Conservation (phyloP, 2,329 filamentous ascomycete genomes). For the Verticillium nonalfalfae region DNA sequence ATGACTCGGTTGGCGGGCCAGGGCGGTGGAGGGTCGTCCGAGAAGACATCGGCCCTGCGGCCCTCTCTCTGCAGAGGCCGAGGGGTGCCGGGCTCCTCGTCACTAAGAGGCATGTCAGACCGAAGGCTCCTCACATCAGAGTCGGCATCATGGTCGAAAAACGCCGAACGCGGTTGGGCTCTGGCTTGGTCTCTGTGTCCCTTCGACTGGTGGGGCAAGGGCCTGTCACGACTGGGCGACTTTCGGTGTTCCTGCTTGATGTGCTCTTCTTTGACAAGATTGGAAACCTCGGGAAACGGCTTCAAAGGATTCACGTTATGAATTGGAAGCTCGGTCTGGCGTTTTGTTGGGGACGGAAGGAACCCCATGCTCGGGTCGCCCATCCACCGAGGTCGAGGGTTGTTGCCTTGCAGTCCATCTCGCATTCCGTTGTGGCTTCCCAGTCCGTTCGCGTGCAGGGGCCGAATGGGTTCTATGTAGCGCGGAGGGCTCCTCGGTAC, state of each 20-base stretch:
- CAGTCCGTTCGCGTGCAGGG: neutral
- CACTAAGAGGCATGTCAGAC: neutral
- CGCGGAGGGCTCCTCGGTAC: neutral
- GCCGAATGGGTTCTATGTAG: neutral
- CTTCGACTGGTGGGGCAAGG: neutral
- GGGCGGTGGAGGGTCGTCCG: slow-evolving; percentile 13
- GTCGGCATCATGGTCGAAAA: neutral
- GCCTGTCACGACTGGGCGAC: neutral
- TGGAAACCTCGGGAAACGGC: slow-evolving; percentile 8
- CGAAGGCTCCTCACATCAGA: neutral
- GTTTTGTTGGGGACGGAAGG: neutral
- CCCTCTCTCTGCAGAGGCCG: slow-evolving; percentile 12
- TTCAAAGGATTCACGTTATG: slow-evolving; percentile 26
- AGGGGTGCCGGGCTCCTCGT: slow-evolving; percentile 11
- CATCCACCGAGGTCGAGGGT: neutral
- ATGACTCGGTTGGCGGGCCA: neutral
- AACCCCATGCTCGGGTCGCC: neutral
- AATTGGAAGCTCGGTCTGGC: slow-evolving; percentile 28
- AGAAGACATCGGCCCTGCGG: slow-evolving; percentile 12
- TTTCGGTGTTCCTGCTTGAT: neutral
- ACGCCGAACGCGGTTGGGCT: neutral
- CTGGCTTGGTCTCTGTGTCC: neutral
- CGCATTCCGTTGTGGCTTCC: neutral
- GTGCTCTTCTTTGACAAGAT: neutral
- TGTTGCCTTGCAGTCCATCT: neutral